phyloP scores from a whole-genome alignment of 2,329 filamentous ascomycete genomes.

The Cladobotryum mycophilum region DNA sequence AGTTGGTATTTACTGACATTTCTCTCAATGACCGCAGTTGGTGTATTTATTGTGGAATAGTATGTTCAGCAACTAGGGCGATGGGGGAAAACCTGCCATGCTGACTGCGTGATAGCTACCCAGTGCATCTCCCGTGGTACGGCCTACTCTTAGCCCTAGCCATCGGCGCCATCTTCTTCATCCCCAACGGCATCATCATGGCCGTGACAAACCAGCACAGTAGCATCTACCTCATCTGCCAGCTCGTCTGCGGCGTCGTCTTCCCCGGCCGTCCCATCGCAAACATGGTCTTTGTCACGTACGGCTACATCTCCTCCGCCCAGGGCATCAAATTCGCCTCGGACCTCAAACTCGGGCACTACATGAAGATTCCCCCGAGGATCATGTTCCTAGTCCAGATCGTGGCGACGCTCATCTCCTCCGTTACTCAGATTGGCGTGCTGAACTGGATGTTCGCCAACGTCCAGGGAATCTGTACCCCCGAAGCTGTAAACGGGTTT shows the following conservation, averaged over 20 bases:
- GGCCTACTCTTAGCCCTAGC: conserved; percentile 71
- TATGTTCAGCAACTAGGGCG: conserved; percentile 35
- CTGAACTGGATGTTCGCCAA: conserved; percentile 86
- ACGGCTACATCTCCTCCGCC: conserved; percentile 81
- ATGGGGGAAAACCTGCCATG: background rate
- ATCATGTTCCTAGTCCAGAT: conserved; percentile 74
- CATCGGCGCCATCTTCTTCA: conserved; percentile 76
- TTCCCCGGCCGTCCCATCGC: conserved; percentile 83
- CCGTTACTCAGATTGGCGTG: conserved; percentile 73
- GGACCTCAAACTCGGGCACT: conserved; percentile 80
- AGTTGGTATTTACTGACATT: conserved; percentile 76
- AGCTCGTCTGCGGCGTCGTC: conserved; percentile 73
- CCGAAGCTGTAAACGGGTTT: conserved; percentile 77
- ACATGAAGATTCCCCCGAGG: conserved; percentile 81
- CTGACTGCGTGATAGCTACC: conserved; percentile 49
- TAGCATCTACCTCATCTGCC: conserved; percentile 80
- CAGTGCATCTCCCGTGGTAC: conserved; percentile 80
- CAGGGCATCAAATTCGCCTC: conserved; percentile 86
- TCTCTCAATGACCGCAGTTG: conserved; percentile 67
- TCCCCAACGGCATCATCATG: conserved; percentile 89
- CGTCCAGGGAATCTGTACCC: conserved; percentile 70
- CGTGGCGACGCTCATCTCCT: conserved; percentile 67
- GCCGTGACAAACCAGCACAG: conserved; percentile 86
- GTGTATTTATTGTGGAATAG: conserved; percentile 82
- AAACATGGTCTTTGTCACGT: conserved; percentile 91